Conservation (phyloP, 345 rosid species). For the Anastatica hierochuntica region DNA sequence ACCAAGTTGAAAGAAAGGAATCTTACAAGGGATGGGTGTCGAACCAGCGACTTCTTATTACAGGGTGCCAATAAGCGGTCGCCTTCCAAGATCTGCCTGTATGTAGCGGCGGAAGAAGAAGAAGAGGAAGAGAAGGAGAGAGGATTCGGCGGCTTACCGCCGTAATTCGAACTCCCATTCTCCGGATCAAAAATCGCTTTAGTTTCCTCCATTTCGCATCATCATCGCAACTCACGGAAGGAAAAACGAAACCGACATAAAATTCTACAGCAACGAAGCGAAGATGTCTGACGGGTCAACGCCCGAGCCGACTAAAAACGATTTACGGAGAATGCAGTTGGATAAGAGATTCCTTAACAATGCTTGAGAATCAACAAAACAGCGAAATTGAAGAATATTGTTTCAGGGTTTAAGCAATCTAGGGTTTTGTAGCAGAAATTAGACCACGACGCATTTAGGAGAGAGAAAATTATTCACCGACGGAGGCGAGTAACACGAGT, state of each 20-base stretch:
- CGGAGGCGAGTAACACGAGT: slow-evolving; percentile 13
- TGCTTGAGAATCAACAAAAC: not conserved
- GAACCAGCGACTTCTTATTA: slow-evolving; percentile 49
- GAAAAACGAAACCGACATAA: not conserved
- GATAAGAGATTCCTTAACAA: not conserved
- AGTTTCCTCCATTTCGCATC: slow-evolving; percentile 50
- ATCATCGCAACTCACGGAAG: slow-evolving; percentile 29
- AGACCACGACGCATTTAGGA: slow-evolving; percentile 6
- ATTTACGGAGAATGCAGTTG: slow-evolving; percentile 7
- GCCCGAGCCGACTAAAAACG: slow-evolving; percentile 7
- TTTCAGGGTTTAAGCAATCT: slow-evolving; percentile 5
- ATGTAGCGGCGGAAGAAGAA: slow-evolving; percentile 11
- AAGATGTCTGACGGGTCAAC: slow-evolving; percentile 16
- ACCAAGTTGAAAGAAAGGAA: not conserved
- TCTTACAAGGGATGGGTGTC: slow-evolving; percentile 69
- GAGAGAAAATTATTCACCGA: slow-evolving; percentile 9
- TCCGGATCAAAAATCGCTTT: slow-evolving; percentile 32
- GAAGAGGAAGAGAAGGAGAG: slow-evolving; percentile 39
- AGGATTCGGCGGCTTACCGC: slow-evolving; percentile 61
- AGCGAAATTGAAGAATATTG: not conserved
- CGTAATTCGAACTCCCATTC: slow-evolving; percentile 50
- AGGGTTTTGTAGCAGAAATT: slow-evolving; percentile 22
- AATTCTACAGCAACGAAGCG: not conserved
- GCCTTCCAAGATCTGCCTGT: slow-evolving; percentile 24
- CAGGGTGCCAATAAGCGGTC: slow-evolving; percentile 29